These are phyloP conservation scores for Globisporangium echinulatum DNA, from an alignment of 352 stramenopile species.

Conservation along the genomic window DNA sequence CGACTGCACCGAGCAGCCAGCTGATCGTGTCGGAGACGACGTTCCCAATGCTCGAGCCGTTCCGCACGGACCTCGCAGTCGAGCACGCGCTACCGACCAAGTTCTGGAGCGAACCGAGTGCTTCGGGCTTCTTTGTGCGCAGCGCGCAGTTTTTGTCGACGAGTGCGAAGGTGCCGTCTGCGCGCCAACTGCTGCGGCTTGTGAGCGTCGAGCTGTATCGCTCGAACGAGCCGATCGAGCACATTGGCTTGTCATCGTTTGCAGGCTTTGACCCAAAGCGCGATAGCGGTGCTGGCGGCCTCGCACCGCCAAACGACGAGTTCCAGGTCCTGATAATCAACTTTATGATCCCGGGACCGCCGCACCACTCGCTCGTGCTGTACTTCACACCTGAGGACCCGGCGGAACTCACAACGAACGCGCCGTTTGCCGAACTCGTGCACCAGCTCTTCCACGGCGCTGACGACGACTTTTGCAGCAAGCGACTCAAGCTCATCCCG, in stretches of 20 bases:
- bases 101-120: slow-evolving; percentile 78
- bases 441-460: slow-evolving; percentile 54
- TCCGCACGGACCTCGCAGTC: slow-evolving; percentile 55
- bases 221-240: slow-evolving; percentile 39
- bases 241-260: slow-evolving; percentile 71
- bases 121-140: slow-evolving; percentile 55
- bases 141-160: slow-evolving; percentile 60
- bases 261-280: slow-evolving; percentile 25
- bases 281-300: slow-evolving; percentile 1
- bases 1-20: slow-evolving; percentile 27
- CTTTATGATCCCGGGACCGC: slow-evolving; percentile 69
- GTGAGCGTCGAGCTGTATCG: slow-evolving; percentile 67
- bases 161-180: slow-evolving; percentile 52
- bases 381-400: slow-evolving; percentile 75
- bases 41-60: slow-evolving; percentile 50
- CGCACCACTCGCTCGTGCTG: slow-evolving; percentile 62
- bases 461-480: slow-evolving; percentile 61
- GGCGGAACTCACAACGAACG: slow-evolving; percentile 50
- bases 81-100: slow-evolving; percentile 53
- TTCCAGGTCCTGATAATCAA: slow-evolving; percentile 76
- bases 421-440: slow-evolving; percentile 62
- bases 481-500: slow-evolving; percentile 89
- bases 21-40: slow-evolving; percentile 60
- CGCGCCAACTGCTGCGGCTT: slow-evolving; percentile 52
- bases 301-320: slow-evolving; percentile 15